Percentiles rank a stretch among this genome's conserved stretches.
phyloP scores from a whole-genome alignment of 139 green algal species.

The Dunaliella primolecta region DNA sequence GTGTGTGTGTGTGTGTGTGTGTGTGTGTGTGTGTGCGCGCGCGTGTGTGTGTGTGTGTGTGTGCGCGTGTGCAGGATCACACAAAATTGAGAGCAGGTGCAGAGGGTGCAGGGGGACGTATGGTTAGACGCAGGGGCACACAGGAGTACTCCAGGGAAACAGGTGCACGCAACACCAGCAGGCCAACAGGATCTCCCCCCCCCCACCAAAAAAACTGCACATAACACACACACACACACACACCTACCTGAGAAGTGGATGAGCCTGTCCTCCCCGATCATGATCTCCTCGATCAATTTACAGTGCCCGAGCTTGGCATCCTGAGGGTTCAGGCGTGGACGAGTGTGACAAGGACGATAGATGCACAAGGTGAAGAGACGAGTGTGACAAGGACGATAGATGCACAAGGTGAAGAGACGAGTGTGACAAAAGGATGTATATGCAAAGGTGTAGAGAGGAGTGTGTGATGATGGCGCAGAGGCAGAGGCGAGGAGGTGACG shows the following conservation, averaged over 20 bases:
- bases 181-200: too few relatives aligned
- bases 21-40: background rate
- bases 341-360: too few relatives aligned
- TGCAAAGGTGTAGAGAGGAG: background rate
- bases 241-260: slow-evolving; percentile 87
- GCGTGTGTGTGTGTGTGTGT: background rate
- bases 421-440: background rate
- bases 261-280: slow-evolving; percentile 92
- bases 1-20: background rate
- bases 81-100: too few relatives aligned
- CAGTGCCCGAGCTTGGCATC: slow-evolving; percentile 82
- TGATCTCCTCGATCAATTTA: slow-evolving; percentile 94
- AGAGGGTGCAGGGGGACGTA: too few relatives aligned
- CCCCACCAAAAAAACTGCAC: too few relatives aligned
- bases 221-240: too few relatives aligned
- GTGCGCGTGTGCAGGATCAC: background rate
- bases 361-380: too few relatives aligned
- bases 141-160: too few relatives aligned
- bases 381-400: too few relatives aligned
- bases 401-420: too few relatives aligned
- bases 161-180: background rate
- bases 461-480: background rate
- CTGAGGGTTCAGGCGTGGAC: slow-evolving; percentile 56
- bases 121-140: too few relatives aligned
- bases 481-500: background rate